Conservation (phyloP, 257 asterid species). For the Jaltomata sinuosa region DNA sequence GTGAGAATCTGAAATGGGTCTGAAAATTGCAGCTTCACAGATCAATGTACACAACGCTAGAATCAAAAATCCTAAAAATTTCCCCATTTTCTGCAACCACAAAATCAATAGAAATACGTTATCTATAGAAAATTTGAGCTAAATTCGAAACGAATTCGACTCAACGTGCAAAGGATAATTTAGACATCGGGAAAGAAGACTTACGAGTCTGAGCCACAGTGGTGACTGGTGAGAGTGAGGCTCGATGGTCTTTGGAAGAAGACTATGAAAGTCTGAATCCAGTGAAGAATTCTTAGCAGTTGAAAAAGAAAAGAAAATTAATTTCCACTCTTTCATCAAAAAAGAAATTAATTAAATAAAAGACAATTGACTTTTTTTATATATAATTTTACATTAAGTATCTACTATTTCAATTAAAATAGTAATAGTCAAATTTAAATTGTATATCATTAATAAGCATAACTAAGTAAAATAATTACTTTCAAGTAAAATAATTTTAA, state of each 20-base stretch:
- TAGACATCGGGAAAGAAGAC: background rate
- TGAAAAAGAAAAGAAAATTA: background rate
- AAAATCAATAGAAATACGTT: background rate
- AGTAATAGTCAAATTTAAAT: too few relatives aligned
- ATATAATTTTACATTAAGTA: too few relatives aligned
- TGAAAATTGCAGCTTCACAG: slow-evolving; percentile 63
- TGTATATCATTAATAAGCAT: too few relatives aligned
- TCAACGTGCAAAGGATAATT: background rate
- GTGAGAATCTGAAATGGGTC: slow-evolving; percentile 68
- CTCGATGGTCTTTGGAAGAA: background rate
- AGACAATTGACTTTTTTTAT: too few relatives aligned
- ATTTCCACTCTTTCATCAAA: background rate
- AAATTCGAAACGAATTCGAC: background rate
- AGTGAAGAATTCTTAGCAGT: background rate
- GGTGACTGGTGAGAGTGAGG: background rate
- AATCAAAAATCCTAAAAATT: slow-evolving; percentile 35
- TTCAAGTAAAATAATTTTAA: too few relatives aligned
- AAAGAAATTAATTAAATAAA: too few relatives aligned
- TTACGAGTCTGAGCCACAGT: background rate
- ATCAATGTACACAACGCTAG: slow-evolving; percentile 33
- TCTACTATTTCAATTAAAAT: background rate
- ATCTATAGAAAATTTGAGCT: background rate
- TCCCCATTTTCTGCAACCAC: slow-evolving; percentile 44
- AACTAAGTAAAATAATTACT: too few relatives aligned
- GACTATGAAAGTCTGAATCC: background rate